phyloP scores from a whole-genome alignment of 108 stramenopile species.

The Skeletonema tropicum region DNA sequence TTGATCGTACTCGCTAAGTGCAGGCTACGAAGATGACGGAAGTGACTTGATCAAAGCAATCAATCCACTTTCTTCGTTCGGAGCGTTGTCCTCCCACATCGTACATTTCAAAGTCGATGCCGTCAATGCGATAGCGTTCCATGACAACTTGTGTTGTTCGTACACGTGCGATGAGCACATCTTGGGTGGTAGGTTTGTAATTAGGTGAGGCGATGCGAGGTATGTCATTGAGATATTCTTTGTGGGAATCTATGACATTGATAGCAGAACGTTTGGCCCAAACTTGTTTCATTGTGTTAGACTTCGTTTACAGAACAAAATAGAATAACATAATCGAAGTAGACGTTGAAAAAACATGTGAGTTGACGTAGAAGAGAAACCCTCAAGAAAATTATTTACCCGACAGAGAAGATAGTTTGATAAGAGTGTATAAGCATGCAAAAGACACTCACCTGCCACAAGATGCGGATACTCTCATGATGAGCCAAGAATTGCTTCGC shows the following conservation, averaged over 20 bases:
- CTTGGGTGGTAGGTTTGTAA: slow-evolving; percentile 91
- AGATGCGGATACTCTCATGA: slow-evolving; percentile 71
- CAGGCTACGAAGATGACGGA: slow-evolving; percentile 99
- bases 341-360: no score
- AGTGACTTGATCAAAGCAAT: slow-evolving; percentile 95
- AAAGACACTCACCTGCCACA: slow-evolving; percentile 93
- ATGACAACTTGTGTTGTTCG: slow-evolving; percentile 97
- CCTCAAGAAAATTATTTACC: no score
- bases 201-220: slow-evolving; percentile 74
- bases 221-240: slow-evolving; percentile 85
- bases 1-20: slow-evolving; percentile 96
- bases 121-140: slow-evolving; percentile 88
- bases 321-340: no score
- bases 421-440: no score
- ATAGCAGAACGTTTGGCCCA: slow-evolving; percentile 81
- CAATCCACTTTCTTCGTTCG: slow-evolving; percentile 92
- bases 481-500: slow-evolving; percentile 81
- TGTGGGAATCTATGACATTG: slow-evolving; percentile 89
- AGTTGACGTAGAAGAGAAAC: neutral
- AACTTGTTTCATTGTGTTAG: slow-evolving; percentile 52
- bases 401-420: no score
- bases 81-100: slow-evolving; percentile 93
- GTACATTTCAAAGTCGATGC: slow-evolving; percentile 95
- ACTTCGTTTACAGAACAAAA: no score
- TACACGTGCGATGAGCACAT: slow-evolving; percentile 94